Conservation (phyloP, 768 basidiomycete genomes). For the Rossbeevera mucosa region DNA sequence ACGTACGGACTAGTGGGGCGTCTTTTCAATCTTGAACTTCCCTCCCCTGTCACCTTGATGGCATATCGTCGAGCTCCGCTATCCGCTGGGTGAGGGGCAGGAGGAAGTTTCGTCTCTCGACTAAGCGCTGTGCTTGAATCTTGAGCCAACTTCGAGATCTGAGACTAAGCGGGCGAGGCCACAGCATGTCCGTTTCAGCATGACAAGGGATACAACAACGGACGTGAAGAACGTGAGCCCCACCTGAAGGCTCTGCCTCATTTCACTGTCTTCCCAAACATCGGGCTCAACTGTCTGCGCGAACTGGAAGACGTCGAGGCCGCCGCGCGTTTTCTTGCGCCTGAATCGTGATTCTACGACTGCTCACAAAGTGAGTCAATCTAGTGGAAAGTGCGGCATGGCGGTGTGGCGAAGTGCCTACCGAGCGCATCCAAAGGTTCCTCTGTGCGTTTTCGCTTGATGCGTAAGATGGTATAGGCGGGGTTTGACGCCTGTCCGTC, state of each 20-base stretch:
- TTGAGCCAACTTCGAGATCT: slow-evolving; percentile 51
- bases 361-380: slow-evolving; percentile 24
- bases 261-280: slow-evolving; percentile 59
- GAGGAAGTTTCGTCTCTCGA: slow-evolving; percentile 9
- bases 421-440: slow-evolving; percentile 80
- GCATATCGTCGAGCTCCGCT: slow-evolving; percentile 47
- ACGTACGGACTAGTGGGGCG: slow-evolving; percentile 44
- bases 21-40: slow-evolving; percentile 11
- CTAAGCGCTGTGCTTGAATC: slow-evolving; percentile 29
- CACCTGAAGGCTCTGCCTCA: slow-evolving; percentile 62
- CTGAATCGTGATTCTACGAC: slow-evolving; percentile 60
- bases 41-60: slow-evolving; percentile 30
- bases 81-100: slow-evolving; percentile 30
- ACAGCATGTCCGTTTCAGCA: background rate
- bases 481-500: slow-evolving; percentile 26
- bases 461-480: slow-evolving; percentile 68
- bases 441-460: slow-evolving; percentile 79
- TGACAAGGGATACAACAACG: background rate
- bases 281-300: slow-evolving; percentile 71
- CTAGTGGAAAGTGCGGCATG: slow-evolving; percentile 10
- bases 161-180: slow-evolving; percentile 36
- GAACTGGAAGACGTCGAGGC: slow-evolving; percentile 68
- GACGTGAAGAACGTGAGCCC: slow-evolving; percentile 6
- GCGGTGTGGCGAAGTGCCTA: slow-evolving; percentile 31
- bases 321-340: slow-evolving; percentile 57